Conservation (phyloP, 306 rosid species). For the Sesbania bispinosa region DNA sequence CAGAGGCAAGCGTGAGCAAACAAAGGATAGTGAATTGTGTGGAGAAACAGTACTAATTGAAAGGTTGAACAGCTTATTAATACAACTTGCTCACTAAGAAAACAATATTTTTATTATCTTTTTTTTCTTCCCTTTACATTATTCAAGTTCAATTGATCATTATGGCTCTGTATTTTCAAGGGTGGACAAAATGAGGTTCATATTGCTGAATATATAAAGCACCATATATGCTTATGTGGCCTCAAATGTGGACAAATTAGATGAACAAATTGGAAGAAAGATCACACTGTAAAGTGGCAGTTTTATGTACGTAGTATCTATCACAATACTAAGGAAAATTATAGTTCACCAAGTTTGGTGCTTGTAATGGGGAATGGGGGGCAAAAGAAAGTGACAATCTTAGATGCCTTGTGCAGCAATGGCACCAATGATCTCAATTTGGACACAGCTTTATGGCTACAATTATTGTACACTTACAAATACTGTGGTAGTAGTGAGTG, state of each 20-base stretch:
- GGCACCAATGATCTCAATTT: neutral
- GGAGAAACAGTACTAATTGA: constrained; percentile 19
- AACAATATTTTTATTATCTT: neutral
- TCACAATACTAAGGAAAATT: constrained; percentile 1
- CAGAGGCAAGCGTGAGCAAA: constrained; percentile 27
- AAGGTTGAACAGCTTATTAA: neutral
- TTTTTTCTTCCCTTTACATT: neutral
- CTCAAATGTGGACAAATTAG: constrained; percentile 26
- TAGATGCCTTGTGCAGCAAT: neutral
- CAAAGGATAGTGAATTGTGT: constrained; percentile 24
- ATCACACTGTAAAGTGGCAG: constrained; percentile 5
- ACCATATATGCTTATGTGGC: constrained; percentile 21
- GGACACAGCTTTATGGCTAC: neutral
- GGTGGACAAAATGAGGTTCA: constrained; percentile 15
- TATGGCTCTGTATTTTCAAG: constrained; percentile 7
- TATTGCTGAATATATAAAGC: constrained; percentile 22
- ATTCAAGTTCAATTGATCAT: neutral
- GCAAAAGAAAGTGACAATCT: constrained; percentile 22
- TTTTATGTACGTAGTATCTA: constrained; percentile 6
- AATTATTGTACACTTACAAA: neutral
- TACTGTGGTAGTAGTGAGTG: neutral
- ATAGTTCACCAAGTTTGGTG: no score
- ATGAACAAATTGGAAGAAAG: constrained; percentile 27
- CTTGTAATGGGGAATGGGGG: neutral
- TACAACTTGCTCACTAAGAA: constrained; percentile 30